Conservation (phyloP, 1,139 yeast species). For the Eremothecium sinecaudum region DNA sequence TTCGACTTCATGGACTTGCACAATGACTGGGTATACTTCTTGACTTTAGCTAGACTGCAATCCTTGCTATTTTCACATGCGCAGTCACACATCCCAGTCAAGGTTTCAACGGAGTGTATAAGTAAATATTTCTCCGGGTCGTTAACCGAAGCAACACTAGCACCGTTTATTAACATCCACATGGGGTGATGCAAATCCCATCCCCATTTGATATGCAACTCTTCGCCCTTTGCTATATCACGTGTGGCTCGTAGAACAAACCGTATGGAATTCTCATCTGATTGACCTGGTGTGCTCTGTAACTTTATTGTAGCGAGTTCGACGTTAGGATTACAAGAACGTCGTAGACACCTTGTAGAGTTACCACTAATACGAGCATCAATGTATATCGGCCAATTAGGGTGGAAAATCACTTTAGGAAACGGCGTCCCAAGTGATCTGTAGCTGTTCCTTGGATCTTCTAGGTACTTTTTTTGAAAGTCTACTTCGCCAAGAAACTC, state of each 20-base stretch:
- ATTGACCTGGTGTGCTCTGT: neutral
- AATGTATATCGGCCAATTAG: slow-evolving; percentile 47
- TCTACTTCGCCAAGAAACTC: slow-evolving; percentile 72
- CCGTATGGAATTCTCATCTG: slow-evolving; percentile 33
- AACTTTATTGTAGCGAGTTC: slow-evolving; percentile 47
- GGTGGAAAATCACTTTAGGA: slow-evolving; percentile 57
- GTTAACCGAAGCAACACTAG: slow-evolving; percentile 34
- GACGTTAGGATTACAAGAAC: slow-evolving; percentile 73
- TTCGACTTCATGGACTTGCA: slow-evolving; percentile 27
- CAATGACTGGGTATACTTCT: slow-evolving; percentile 34
- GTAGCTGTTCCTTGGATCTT: slow-evolving; percentile 67
- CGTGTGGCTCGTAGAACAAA: slow-evolving; percentile 53
- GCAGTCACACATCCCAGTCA: slow-evolving; percentile 63
- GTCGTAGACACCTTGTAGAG: slow-evolving; percentile 62
- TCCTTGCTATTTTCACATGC: slow-evolving; percentile 44
- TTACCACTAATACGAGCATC: slow-evolving; percentile 80
- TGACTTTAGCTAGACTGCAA: slow-evolving; percentile 53
- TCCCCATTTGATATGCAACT: slow-evolving; percentile 74
- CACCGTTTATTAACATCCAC: slow-evolving; percentile 38
- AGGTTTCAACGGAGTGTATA: slow-evolving; percentile 51
- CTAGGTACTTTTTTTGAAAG: slow-evolving; percentile 50
- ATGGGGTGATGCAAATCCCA: slow-evolving; percentile 83
- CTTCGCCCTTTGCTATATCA: slow-evolving; percentile 51
- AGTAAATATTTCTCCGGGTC: slow-evolving; percentile 45
- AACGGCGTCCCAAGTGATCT: slow-evolving; percentile 76